Evolutionary conservation across 306 rosid species (phyloP).

Genomic region (Sindora glabra): DNA sequence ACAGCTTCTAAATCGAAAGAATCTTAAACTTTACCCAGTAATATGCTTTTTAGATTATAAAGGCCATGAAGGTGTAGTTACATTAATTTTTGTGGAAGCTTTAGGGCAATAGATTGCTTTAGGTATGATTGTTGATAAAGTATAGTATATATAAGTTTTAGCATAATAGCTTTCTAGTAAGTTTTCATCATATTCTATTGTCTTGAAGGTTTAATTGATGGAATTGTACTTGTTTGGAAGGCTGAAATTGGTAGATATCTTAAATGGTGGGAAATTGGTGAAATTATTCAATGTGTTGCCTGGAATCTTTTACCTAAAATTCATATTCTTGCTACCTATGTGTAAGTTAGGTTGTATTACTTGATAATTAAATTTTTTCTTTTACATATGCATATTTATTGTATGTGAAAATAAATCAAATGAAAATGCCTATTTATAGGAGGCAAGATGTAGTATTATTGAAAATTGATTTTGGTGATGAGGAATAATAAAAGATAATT

Average conservation of each 20-base stretch:
- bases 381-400: not conserved
- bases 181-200: conserved; percentile 15
- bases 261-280: conserved; percentile 64
- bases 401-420: conserved; percentile 2
- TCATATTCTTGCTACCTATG: conserved; percentile 65
- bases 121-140: conserved; percentile 47
- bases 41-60: conserved; percentile 70
- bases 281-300: conserved; percentile 68
- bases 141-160: conserved; percentile 12
- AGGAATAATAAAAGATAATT: conserved; percentile 58
- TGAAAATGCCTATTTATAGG: conserved; percentile 28
- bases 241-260: conserved; percentile 85
- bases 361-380: not conserved
- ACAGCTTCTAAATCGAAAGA: conserved; percentile 76
- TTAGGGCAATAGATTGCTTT: conserved; percentile 98
- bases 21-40: conserved; percentile 79
- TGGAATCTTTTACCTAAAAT: conserved; percentile 81
- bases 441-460: conserved; percentile 69
- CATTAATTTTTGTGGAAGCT: conserved; percentile 67
- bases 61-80: conserved; percentile 82
- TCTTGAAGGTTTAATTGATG: conserved; percentile 70
- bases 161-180: not conserved
- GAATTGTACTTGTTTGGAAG: conserved; percentile 94
- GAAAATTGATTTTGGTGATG: conserved; percentile 64
- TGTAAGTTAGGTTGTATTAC: conserved; percentile 45